These are phyloP conservation scores for Dipodascopsis uninucleata DNA, from an alignment of 805 yeast genomes.

Conservation along the genomic window DNA sequence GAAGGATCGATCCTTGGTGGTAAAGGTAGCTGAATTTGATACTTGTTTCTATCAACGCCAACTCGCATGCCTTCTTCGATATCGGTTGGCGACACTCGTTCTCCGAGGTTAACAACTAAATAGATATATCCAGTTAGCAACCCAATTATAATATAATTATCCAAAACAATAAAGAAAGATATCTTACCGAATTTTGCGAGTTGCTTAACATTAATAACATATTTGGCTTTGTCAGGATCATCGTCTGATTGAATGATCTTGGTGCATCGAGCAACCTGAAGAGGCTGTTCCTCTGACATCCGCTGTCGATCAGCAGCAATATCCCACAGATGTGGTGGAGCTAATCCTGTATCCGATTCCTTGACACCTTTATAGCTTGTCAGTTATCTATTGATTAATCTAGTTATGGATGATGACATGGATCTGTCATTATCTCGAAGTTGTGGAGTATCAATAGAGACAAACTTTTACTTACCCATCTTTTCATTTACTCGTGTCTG, in stretches of 20 bases:
- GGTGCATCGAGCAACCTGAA: conserved; percentile 98
- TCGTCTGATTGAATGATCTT: conserved; percentile 63
- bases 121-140: background rate
- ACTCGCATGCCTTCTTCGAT: conserved; percentile 99
- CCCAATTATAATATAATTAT: background rate
- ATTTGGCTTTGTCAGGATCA: conserved; percentile 82
- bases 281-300: conserved; percentile 88
- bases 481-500: conserved; percentile 89
- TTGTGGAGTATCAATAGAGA: background rate
- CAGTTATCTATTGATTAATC: background rate
- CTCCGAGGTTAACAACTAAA: conserved; percentile 86
- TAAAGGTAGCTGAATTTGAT: conserved; percentile 92
- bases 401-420: background rate
- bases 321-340: conserved; percentile 97
- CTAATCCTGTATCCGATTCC: conserved; percentile 96
- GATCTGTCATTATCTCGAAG: background rate
- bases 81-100: conserved; percentile 96
- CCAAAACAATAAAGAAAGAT: background rate
- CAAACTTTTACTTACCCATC: conserved; percentile 63
- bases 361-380: conserved; percentile 44
- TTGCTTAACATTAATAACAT: conserved; percentile 94
- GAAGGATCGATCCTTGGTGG: conserved; percentile 98
- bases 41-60: conserved; percentile 96
- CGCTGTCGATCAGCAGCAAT: conserved; percentile 93
- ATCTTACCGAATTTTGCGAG: conserved; percentile 79